Conservation (phyloP, 768 basidiomycete species). For the Kwoniella botswanensis region DNA sequence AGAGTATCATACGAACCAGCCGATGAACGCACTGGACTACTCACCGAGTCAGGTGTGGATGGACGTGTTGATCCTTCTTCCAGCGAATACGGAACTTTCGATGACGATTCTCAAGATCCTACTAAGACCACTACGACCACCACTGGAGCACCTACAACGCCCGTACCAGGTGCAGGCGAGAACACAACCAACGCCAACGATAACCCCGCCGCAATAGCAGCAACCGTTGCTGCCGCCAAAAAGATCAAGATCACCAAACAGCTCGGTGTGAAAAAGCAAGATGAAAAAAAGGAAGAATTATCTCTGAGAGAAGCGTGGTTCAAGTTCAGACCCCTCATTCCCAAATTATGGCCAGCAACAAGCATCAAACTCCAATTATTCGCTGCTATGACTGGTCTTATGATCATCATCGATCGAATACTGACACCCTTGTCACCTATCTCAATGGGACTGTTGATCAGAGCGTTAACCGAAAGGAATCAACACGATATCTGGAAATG, state of each 20-base stretch:
- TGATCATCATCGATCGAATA: conserved; percentile 75
- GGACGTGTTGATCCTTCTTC: conserved; percentile 63
- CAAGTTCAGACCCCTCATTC: conserved; percentile 70
- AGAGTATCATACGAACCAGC: conserved; percentile 66
- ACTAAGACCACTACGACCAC: conserved; percentile 12
- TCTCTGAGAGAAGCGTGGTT: conserved; percentile 72
- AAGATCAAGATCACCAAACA: conserved; percentile 51
- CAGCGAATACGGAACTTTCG: conserved; percentile 63
- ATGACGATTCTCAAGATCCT: conserved; percentile 35
- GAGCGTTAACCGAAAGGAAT: conserved; percentile 47
- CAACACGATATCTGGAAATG: conserved; percentile 66
- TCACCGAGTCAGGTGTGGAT: conserved; percentile 59
- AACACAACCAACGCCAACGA: conserved; percentile 43
- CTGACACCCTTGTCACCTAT: conserved; percentile 75
- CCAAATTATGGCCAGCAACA: conserved; percentile 84
- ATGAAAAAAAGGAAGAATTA: conserved; percentile 58
- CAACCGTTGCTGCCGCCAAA: conserved; percentile 63
- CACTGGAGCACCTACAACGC: background rate
- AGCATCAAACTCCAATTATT: conserved; percentile 70
- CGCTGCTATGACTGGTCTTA: conserved; percentile 70
- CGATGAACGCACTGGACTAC: conserved; percentile 56
- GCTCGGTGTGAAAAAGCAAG: conserved; percentile 42
- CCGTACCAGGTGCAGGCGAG: conserved; percentile 23
- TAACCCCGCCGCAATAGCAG: conserved; percentile 24
- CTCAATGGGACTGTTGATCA: conserved; percentile 70